phyloP scores from a whole-genome alignment of 768 basidiomycete species.

The Solioccasus polychromus region DNA sequence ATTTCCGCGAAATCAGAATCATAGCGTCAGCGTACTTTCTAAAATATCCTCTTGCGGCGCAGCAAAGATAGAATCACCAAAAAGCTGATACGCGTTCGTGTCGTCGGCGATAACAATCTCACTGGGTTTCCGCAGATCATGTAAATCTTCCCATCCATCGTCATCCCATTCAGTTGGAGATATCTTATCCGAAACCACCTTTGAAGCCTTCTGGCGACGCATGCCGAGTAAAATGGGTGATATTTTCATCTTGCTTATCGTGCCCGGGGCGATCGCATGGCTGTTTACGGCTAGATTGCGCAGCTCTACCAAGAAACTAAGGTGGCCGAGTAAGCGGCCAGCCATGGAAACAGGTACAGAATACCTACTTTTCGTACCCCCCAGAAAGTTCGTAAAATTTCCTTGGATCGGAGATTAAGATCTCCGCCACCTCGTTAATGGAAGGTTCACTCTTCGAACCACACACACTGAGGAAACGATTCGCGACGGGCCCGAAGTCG shows the following conservation, averaged over 20 bases:
- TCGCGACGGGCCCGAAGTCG: slow-evolving; percentile 80
- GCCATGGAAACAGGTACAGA: not conserved
- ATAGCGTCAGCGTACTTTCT: slow-evolving; percentile 52
- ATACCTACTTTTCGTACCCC: slow-evolving; percentile 61
- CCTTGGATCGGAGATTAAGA: slow-evolving; percentile 64
- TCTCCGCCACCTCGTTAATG: slow-evolving; percentile 74
- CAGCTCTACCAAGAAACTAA: slow-evolving; percentile 79
- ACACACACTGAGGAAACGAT: slow-evolving; percentile 80
- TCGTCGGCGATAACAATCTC: slow-evolving; percentile 87
- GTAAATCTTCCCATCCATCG: slow-evolving; percentile 69
- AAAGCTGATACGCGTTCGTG: slow-evolving; percentile 73
- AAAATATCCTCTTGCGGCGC: slow-evolving; percentile 90
- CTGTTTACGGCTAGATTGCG: slow-evolving; percentile 82
- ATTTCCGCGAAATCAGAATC: not conserved
- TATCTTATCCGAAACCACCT: slow-evolving; percentile 20
- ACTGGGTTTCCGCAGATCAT: slow-evolving; percentile 66
- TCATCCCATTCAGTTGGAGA: slow-evolving; percentile 43
- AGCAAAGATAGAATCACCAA: slow-evolving; percentile 70
- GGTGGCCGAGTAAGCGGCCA: not conserved
- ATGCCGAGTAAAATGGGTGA: slow-evolving; percentile 73
- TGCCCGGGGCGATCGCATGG: slow-evolving; percentile 46
- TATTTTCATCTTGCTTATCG: slow-evolving; percentile 60
- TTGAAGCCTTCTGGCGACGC: slow-evolving; percentile 48
- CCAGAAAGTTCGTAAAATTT: slow-evolving; percentile 71
- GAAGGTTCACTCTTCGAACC: slow-evolving; percentile 88